These are phyloP conservation scores for Arctium minus DNA, from an alignment of 129 eudicot genomes.

Conservation along the genomic window DNA sequence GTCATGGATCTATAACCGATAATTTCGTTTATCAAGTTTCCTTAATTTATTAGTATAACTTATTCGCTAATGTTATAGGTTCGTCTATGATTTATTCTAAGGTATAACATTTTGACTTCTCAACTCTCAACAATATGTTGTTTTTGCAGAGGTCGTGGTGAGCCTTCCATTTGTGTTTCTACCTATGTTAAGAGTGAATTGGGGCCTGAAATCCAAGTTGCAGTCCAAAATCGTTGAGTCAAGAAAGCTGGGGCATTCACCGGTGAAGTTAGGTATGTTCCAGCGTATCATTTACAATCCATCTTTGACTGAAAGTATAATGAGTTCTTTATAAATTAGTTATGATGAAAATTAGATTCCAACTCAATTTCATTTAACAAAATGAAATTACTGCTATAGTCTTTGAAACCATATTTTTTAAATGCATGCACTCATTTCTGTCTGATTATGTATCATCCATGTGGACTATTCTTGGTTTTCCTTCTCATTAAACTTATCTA, in stretches of 20 bases:
- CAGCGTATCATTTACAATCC: neutral
- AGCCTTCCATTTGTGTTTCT: constrained; percentile 91
- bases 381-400: neutral
- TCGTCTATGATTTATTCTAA: neutral
- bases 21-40: neutral
- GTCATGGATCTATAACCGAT: neutral
- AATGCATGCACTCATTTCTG: neutral
- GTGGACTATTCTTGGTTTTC: neutral
- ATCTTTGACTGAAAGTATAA: no score
- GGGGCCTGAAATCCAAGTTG: constrained; percentile 86
- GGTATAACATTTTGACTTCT: neutral
- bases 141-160: constrained; percentile 87
- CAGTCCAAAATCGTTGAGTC: constrained; percentile 97
- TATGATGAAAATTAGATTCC: neutral
- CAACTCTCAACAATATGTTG: neutral
- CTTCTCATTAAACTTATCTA: neutral
- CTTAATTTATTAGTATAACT: no score
- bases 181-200: constrained; percentile 56
- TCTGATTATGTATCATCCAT: neutral
- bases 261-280: constrained; percentile 88
- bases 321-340: no score
- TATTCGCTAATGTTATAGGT: neutral
- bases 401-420: neutral
- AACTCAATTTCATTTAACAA: neutral
- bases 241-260: constrained; percentile 97